phyloP scores from a whole-genome alignment of 495 filamentous ascomycete genomes.

The Penicillium diatomitis region DNA sequence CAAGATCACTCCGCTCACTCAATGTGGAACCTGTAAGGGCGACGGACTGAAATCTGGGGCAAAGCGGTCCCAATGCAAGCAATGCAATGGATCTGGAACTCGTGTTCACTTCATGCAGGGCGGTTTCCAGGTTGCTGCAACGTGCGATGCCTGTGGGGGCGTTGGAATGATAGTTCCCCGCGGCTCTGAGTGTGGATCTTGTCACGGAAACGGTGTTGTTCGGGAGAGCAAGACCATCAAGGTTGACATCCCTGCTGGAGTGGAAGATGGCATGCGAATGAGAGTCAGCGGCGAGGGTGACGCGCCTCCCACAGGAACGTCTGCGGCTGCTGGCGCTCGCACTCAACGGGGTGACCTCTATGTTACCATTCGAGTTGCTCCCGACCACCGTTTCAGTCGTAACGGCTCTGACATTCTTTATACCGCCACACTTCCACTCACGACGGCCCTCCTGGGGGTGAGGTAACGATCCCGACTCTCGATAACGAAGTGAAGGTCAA shows the following conservation, averaged over 20 bases:
- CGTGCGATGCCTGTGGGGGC: conserved; percentile 73
- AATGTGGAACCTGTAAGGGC: conserved; percentile 74
- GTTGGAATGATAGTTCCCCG: conserved; percentile 60
- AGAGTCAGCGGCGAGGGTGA: conserved; percentile 77
- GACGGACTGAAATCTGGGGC: conserved; percentile 76
- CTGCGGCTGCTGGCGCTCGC: conserved; percentile 46
- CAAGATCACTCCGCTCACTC: conserved; percentile 61
- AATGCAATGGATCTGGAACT: conserved; percentile 79
- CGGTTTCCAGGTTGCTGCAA: conserved; percentile 91
- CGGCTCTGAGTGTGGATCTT: conserved; percentile 70
- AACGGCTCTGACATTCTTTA: conserved; percentile 83
- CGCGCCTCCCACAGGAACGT: conserved; percentile 61
- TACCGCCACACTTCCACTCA: conserved; percentile 83
- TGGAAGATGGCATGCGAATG: conserved; percentile 92
- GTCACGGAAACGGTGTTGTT: conserved; percentile 68
- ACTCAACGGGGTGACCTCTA: conserved; percentile 74
- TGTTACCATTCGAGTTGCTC: conserved; percentile 71
- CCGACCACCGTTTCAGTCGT: conserved; percentile 79
- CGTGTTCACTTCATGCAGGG: conserved; percentile 81
- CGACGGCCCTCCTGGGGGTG: conserved; percentile 84
- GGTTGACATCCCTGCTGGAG: conserved; percentile 85
- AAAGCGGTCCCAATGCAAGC: conserved; percentile 59
- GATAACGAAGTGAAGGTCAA: conserved; percentile 83
- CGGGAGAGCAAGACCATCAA: conserved; percentile 69
- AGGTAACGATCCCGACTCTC: conserved; percentile 80